phyloP scores from a whole-genome alignment of 192 early-diverging fungal species.

The Lunasporangiospora selenospora region DNA sequence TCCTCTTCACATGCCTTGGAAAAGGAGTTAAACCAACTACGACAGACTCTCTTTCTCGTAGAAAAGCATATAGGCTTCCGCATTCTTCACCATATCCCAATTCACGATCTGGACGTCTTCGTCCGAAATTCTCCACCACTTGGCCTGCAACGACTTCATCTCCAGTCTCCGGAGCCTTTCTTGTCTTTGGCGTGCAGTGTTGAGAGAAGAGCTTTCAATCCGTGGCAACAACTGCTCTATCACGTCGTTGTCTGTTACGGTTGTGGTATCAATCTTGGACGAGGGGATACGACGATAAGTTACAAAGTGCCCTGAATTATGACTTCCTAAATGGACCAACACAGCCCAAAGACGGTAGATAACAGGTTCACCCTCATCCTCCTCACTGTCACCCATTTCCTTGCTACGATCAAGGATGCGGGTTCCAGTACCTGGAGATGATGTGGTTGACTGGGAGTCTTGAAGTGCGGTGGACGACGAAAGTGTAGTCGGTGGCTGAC shows the following conservation, averaged over 20 bases:
- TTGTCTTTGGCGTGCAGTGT: not conserved
- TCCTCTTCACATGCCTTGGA: no score
- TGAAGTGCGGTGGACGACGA: slow-evolving; percentile 21
- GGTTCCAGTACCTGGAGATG: no score
- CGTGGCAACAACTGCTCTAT: no score
- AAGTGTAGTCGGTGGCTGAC: slow-evolving; percentile 4
- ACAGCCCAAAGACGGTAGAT: slow-evolving; percentile 79
- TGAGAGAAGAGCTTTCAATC: no score
- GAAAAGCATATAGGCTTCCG: slow-evolving; percentile 80
- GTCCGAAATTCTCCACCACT: slow-evolving; percentile 78
- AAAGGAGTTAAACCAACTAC: not conserved
- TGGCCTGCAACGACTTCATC: slow-evolving; percentile 20
- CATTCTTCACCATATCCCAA: slow-evolving; percentile 64
- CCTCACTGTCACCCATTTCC: not conserved
- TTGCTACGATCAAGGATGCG: no score
- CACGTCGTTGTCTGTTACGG: no score
- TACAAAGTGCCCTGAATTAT: slow-evolving; percentile 92
- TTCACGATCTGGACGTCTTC: slow-evolving; percentile 74
- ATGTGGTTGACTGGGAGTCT: slow-evolving; percentile 1
- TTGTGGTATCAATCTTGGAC: no score
- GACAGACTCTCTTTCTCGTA: slow-evolving; percentile 63
- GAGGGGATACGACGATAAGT: slow-evolving; percentile 75
- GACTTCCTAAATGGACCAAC: slow-evolving; percentile 84
- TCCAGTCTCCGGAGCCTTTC: no score
- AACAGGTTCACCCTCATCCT: slow-evolving; percentile 28